Conservation (phyloP, 306 rosid genomes). For the Ceratonia siliqua region DNA sequence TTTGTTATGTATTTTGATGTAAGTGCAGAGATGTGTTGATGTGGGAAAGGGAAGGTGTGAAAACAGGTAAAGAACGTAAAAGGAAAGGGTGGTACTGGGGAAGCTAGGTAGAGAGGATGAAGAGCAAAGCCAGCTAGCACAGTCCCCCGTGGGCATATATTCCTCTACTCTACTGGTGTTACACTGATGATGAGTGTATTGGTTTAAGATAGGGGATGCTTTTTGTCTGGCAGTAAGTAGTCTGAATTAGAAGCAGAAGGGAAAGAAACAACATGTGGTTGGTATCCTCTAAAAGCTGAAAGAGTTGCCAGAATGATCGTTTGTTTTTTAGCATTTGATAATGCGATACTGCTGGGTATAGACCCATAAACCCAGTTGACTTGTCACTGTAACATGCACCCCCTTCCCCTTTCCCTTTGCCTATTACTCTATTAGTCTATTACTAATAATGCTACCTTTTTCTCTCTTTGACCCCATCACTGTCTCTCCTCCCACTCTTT, state of each 20-base stretch:
- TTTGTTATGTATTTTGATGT: conserved; percentile 19
- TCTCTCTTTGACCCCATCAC: conserved; percentile 40
- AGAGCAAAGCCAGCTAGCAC: conserved; percentile 25
- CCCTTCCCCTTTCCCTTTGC: conserved; percentile 17
- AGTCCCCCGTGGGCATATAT: conserved; percentile 1
- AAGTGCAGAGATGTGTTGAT: conserved; percentile 24
- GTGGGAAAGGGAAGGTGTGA: conserved; percentile 29
- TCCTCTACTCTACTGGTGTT: background rate
- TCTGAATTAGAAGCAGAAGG: background rate
- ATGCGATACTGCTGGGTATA: too few species aligned
- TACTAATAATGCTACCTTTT: conserved; percentile 46
- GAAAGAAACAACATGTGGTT: conserved; percentile 5
- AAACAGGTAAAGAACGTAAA: conserved; percentile 32
- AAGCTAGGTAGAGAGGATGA: conserved; percentile 3
- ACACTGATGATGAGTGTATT: conserved; percentile 18
- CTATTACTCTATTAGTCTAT: too few species aligned
- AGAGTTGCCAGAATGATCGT: conserved; percentile 36
- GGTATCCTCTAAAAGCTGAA: conserved; percentile 49
- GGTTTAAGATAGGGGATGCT: conserved; percentile 27
- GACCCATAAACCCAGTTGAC: conserved; percentile 49
- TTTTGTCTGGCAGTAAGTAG: conserved; percentile 41
- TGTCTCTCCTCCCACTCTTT: background rate
- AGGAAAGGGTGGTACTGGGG: conserved; percentile 36
- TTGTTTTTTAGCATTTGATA: too few species aligned
- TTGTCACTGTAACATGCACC: conserved; percentile 48